A percentile compares a stretch with the other conserved stretches of the same genome.
Evolutionary conservation across 2,329 filamentous ascomycete species (phyloP).

Genomic region (Chaetothyriales sp.): DNA sequence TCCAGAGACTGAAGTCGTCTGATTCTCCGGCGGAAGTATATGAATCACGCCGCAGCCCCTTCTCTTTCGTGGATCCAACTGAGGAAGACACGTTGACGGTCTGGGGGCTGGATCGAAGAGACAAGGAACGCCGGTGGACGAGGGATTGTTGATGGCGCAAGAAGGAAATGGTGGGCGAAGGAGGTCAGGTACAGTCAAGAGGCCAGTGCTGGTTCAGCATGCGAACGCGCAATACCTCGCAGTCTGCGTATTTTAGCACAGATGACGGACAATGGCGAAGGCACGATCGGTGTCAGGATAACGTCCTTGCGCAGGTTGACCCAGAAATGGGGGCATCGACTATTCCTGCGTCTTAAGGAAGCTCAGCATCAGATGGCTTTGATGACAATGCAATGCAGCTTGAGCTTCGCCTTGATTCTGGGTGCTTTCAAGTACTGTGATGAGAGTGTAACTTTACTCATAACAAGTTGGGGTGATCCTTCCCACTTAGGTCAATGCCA

Average conservation of each 20-base stretch:
- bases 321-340: not conserved
- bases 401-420: not conserved
- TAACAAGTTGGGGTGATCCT: not conserved
- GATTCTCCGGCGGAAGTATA: constrained; percentile 35
- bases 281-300: not conserved
- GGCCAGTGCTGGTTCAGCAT: not conserved
- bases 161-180: constrained; percentile 36
- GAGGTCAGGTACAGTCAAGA: not conserved
- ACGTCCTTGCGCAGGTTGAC: not conserved
- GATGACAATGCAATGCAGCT: not conserved
- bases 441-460: too few species aligned
- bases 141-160: constrained; percentile 56
- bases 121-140: constrained; percentile 71
- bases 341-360: not conserved
- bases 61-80: constrained; percentile 33
- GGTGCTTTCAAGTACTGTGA: not conserved
- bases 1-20: constrained; percentile 67
- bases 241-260: not conserved
- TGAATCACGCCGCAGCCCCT: constrained; percentile 36
- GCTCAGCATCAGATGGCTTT: not conserved
- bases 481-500: not conserved
- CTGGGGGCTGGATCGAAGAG: constrained; percentile 23
- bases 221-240: not conserved
- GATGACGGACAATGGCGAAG: not conserved
- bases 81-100: constrained; percentile 25